phyloP scores from a whole-genome alignment of 2,329 filamentous ascomycete genomes.

The Eutypa lata region DNA sequence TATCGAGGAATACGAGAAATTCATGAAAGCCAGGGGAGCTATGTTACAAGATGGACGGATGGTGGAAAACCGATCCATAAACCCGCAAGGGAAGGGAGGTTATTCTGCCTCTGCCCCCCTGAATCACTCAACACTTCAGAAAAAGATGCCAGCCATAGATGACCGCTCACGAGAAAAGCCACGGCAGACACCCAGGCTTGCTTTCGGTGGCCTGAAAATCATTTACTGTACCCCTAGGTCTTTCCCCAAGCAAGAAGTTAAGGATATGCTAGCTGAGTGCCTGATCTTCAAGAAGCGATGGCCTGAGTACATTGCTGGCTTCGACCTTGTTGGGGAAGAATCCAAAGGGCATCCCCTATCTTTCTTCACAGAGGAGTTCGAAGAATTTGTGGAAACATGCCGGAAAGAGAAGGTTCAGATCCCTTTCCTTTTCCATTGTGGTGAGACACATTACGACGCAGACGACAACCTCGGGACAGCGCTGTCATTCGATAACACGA shows the following conservation, averaged over 20 bases:
- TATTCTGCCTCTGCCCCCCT: neutral
- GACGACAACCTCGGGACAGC: conserved; percentile 70
- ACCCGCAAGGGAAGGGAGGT: conserved; percentile 7
- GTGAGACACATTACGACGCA: conserved; percentile 66
- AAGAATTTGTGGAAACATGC: conserved; percentile 46
- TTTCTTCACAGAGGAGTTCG: conserved; percentile 47
- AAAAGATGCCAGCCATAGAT: neutral
- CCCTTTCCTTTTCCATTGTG: conserved; percentile 74
- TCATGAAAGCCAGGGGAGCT: conserved; percentile 34
- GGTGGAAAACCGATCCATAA: conserved; percentile 12
- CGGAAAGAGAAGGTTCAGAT: conserved; percentile 48
- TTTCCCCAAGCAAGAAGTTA: conserved; percentile 44
- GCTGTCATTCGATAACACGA: conserved; percentile 56
- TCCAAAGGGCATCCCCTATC: conserved; percentile 49
- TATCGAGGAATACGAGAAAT: conserved; percentile 43
- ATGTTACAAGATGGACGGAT: conserved; percentile 18
- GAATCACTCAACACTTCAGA: neutral
- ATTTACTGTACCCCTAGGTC: conserved; percentile 60
- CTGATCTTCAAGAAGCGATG: conserved; percentile 50
- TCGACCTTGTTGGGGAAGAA: conserved; percentile 60
- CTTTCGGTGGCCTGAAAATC: conserved; percentile 56
- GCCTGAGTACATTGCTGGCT: conserved; percentile 53
- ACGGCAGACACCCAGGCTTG: conserved; percentile 9
- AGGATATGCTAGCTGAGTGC: conserved; percentile 49
- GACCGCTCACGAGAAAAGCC: conserved; percentile 1